Evolutionary conservation across 169 alveolate genomes (phyloP).

Genomic region (Perkinsus marinus): DNA sequence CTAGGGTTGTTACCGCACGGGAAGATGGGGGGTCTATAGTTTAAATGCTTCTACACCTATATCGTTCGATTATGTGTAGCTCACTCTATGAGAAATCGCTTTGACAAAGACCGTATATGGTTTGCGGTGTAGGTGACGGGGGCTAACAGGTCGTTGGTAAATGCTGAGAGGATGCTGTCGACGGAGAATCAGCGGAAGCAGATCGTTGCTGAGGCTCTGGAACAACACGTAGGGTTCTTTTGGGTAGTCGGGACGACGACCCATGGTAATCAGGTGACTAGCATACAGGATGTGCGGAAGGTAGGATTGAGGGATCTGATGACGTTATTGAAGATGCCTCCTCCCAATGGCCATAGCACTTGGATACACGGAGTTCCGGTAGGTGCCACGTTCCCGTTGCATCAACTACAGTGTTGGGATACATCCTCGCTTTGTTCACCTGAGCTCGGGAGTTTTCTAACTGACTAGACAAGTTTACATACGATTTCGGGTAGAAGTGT

Average conservation of each 20-base stretch:
- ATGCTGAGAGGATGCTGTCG: neutral
- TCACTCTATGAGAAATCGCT: no score
- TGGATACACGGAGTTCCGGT: neutral
- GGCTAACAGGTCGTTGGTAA: neutral
- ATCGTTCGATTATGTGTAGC: no score
- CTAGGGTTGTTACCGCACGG: no score
- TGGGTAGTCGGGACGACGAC: neutral
- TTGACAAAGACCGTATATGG: no score
- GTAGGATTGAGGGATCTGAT: neutral
- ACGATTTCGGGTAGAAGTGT: no score
- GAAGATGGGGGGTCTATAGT: no score
- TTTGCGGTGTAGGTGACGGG: neutral
- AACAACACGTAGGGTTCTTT: neutral
- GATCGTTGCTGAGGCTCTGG: neutral
- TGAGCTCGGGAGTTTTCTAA: no score
- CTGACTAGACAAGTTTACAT: no score
- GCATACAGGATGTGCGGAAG: neutral
- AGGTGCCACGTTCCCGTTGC: neutral
- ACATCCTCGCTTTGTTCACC: no score
- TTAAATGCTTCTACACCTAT: no score
- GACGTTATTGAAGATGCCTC: neutral
- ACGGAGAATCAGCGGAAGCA: neutral
- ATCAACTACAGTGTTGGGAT: no score
- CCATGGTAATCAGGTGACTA: neutral
- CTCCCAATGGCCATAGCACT: neutral